Evolutionary conservation across 257 asterid species (phyloP), one percentile per base, ranked within the genome.

Genomic region (Plectranthus barbatus): DNA sequence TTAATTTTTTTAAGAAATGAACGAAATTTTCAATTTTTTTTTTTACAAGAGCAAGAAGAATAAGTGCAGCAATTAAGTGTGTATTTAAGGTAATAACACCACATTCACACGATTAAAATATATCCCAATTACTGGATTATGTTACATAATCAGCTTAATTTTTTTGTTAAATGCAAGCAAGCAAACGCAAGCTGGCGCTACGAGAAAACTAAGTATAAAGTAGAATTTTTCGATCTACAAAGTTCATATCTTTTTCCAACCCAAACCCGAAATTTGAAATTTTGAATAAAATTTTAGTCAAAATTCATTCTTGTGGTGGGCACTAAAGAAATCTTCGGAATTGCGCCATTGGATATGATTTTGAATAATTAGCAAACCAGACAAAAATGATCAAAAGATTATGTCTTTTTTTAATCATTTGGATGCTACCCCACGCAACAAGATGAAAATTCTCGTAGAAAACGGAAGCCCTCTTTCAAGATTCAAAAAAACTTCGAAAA

Each of bases 391-490:
- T 39, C 8, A 26, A 44, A 9, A 40, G 39, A 37, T 23, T 52
- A 65, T 2, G 7, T 24, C 53, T 53, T 57, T 37, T n/a, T n/a
- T n/a, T n/a, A n/a, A n/a, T n/a, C n/a, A 1, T 37, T 21, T 10
- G 14, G n/a, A 37, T 9, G 26, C 11, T 44, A 42, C 47, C 66
- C 73, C 69, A 52, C 69, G 20, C 11, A 34, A 61, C 45, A 56
- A n/a, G n/a, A n/a, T n/a, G 54, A 69, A 62, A 63, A 56, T 26
- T 64, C 49, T 42, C 46, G 44, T 62, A 1, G 4, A 17, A 58
- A 65, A 72, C 69, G 62, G 20, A 48, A 62, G 36, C 71, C 64
- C 62, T 23, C 50, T 54, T 60, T 36, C 26, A 46, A 62, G 20
- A 39, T 67, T 73, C 66, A 56, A 67, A 70, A 5, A 13, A 10